Conservation (phyloP, 331 rosid genomes). For the Erythrophleum ivorense region DNA sequence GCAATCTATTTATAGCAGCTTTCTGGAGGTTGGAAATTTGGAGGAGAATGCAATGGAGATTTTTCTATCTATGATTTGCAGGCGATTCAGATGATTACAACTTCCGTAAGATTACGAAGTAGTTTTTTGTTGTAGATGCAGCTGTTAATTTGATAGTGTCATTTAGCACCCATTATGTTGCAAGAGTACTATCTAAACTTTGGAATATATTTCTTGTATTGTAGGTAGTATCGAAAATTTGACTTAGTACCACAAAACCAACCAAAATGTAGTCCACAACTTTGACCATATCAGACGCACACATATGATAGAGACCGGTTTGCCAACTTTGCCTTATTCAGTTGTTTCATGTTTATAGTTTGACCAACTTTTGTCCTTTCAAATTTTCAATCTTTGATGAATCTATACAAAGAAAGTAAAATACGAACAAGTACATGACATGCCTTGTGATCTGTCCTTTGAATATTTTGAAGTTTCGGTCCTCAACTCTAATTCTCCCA, state of each 20-base stretch:
- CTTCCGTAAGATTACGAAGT: neutral
- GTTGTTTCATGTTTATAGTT: neutral
- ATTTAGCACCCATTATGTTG: neutral
- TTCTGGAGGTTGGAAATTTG: neutral
- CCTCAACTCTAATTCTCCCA: too few species aligned
- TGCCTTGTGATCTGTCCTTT: neutral
- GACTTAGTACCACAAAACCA: neutral
- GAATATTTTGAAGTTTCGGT: too few species aligned
- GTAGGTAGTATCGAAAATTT: neutral
- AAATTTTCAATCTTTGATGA: too few species aligned
- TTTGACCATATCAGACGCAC: neutral
- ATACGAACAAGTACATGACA: neutral
- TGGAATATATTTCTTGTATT: neutral
- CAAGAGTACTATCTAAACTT: neutral
- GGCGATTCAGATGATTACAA: neutral
- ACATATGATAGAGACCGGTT: neutral
- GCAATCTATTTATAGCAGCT: neutral
- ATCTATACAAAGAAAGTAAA: too few species aligned
- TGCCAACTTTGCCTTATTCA: neutral
- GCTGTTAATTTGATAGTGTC: conserved; percentile 25
- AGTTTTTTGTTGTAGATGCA: neutral
- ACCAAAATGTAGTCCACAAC: neutral
- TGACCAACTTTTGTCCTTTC: neutral
- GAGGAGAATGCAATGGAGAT: neutral
- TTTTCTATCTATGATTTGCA: neutral